phyloP scores from a whole-genome alignment of 768 basidiomycete species.

The Coprinopsis marcescibilis region DNA sequence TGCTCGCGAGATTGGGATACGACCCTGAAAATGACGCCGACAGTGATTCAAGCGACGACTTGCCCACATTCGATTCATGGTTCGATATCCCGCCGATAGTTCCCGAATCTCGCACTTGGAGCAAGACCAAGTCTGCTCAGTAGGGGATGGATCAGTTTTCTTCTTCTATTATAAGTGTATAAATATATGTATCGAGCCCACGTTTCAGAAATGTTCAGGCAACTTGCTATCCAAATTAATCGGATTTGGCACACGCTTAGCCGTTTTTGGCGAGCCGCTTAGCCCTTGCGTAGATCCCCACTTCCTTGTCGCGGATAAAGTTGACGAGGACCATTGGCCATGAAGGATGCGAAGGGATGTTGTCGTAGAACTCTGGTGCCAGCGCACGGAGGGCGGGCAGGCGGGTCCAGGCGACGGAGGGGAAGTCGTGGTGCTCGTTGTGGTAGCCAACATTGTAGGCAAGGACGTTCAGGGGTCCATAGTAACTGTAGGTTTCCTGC shows the following conservation, averaged over 20 bases:
- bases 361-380: slow-evolving; percentile 91
- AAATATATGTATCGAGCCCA: too few relatives aligned
- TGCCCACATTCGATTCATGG: neutral
- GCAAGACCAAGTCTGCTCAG: too few relatives aligned
- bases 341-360: slow-evolving; percentile 77
- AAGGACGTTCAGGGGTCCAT: slow-evolving; percentile 82
- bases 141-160: too few relatives aligned
- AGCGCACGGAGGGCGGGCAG: slow-evolving; percentile 76
- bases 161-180: too few relatives aligned
- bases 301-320: slow-evolving; percentile 87
- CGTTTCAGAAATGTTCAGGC: too few relatives aligned
- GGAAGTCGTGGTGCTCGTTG: slow-evolving; percentile 99
- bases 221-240: neutral
- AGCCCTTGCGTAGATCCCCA: slow-evolving; percentile 84
- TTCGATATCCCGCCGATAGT: neutral
- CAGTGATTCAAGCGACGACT: neutral
- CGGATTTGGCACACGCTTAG: neutral
- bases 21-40: neutral
- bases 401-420: slow-evolving; percentile 92
- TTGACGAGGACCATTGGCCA: slow-evolving; percentile 95
- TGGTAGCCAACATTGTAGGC: slow-evolving; percentile 99
- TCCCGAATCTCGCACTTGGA: neutral
- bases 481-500: slow-evolving; percentile 97
- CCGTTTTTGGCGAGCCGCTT: slow-evolving; percentile 48
- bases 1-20: slow-evolving; percentile 5